These are phyloP conservation scores for Phytophthora tentaculata DNA, from an alignment of 352 stramenopile species.

Conservation along the genomic window DNA sequence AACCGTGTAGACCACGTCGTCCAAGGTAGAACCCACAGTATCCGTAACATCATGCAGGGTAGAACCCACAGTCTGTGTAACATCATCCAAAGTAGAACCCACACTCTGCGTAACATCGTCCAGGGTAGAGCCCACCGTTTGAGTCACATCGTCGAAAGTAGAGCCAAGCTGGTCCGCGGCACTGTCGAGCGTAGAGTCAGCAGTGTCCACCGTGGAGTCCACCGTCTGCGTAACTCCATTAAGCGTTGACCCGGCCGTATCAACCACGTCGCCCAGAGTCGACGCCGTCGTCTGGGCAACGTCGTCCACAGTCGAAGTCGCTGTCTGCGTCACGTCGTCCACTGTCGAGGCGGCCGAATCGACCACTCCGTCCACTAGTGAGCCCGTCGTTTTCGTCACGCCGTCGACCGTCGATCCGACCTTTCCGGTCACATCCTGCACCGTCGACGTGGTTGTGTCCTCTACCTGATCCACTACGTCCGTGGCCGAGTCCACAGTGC, in stretches of 20 bases:
- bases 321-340: not conserved
- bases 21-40: conserved; percentile 5
- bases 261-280: not conserved
- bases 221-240: not conserved
- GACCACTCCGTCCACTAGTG: not conserved
- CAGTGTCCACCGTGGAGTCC: conserved; percentile 4
- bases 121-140: conserved; percentile 11
- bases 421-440: not conserved
- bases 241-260: conserved; percentile 6
- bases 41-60: conserved; percentile 7
- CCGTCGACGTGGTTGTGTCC: conserved; percentile 6
- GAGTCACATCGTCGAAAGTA: conserved; percentile 1
- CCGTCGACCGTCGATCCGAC: conserved; percentile 8
- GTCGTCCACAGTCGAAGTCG: not conserved
- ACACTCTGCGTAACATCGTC: conserved; percentile 4
- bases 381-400: not conserved
- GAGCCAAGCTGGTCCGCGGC: conserved; percentile 8
- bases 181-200: conserved; percentile 1
- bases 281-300: not conserved
- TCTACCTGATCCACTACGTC: conserved; percentile 16
- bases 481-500: conserved; percentile 24
- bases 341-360: not conserved
- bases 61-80: not conserved
- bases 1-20: conserved; percentile 3
- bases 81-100: conserved; percentile 7